Evolutionary conservation across 2,329 filamentous ascomycete genomes (phyloP), one percentile per base, ranked within the genome.

Genomic region (Aureobasidium sp.): DNA sequence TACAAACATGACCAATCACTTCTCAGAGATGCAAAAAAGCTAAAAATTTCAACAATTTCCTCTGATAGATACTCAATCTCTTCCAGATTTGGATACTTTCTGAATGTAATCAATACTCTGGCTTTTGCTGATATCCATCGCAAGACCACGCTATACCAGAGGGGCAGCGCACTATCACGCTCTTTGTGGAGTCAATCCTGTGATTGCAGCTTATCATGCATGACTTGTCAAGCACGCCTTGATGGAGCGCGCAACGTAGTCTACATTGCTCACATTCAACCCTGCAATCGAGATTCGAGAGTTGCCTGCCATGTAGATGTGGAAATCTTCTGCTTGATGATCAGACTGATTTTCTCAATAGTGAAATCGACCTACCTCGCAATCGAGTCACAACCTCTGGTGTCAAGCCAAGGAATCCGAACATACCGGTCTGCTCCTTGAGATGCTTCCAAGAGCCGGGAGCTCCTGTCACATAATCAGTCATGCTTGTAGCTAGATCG

Each of bases 361-460:
- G 22, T 25, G 3, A 25, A 25, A 25, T 25, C 29, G 29, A 31
- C 42, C n/a, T 22, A 48, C 45, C 45, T 31, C 14, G 29, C 11
- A 48, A 14, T 6, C 83, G 84, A 67, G 82, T 68, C 6, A 91
- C 88, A 72, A 91, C 88, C 63, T 82, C 72, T 76, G 90, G 87
- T 8, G 74, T 82, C 72, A 92, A 76, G 8, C 89, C 89, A 0
- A 89, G 91, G 74, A 93, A 97, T 76, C 88, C 92, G 78, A 97
- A 97, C 92, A 97, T 97, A 78, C 92, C 92, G 72, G 7, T 36
- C 27, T 63, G 52, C 17, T 48, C 8, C 11, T 29, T 20, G 73
- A 97, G 93, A 77, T 97, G 92, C 71, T 90, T 89, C 93, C 92
- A 97, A 17, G 84, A 86, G 25, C 91, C 91, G 0, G 91, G 91